A percentile compares a stretch with the other conserved stretches of the same genome.
phyloP scores from a whole-genome alignment of 345 rosid genomes.

The Aquilaria sinensis region DNA sequence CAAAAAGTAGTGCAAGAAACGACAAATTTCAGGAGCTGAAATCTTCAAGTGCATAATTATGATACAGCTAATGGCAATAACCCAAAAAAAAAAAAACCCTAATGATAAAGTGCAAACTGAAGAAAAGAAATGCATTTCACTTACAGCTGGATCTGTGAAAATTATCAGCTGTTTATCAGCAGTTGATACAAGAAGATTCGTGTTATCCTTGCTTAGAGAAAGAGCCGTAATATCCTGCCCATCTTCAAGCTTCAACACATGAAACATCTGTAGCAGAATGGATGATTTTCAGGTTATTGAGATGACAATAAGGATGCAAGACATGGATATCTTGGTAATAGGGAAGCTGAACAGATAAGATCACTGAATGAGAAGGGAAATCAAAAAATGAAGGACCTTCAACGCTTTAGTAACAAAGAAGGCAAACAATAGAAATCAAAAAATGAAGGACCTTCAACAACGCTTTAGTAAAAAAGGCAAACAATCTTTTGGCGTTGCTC shows the following conservation, averaged over 20 bases:
- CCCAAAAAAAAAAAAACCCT: neutral
- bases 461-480: too few relatives aligned
- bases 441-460: too few relatives aligned
- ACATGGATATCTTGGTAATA: neutral
- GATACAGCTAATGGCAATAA: neutral
- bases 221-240: conserved; percentile 85
- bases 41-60: neutral
- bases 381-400: too few relatives aligned
- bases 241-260: conserved; percentile 56
- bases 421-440: too few relatives aligned
- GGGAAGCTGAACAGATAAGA: too few relatives aligned
- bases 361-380: too few relatives aligned
- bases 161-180: conserved; percentile 82
- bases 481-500: too few relatives aligned
- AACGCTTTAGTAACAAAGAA: too few relatives aligned
- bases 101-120: neutral
- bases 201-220: conserved; percentile 73
- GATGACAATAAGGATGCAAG: conserved; percentile 6
- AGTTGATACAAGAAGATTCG: conserved; percentile 90
- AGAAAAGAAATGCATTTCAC: conserved; percentile 20
- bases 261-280: conserved; percentile 50
- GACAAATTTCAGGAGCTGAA: neutral
- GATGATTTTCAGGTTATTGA: neutral
- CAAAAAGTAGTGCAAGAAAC: neutral
- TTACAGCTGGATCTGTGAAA: conserved; percentile 95